These are phyloP conservation scores for Penicillium psychrosexuale DNA, from an alignment of 2,329 filamentous ascomycete genomes.

Conservation along the genomic window DNA sequence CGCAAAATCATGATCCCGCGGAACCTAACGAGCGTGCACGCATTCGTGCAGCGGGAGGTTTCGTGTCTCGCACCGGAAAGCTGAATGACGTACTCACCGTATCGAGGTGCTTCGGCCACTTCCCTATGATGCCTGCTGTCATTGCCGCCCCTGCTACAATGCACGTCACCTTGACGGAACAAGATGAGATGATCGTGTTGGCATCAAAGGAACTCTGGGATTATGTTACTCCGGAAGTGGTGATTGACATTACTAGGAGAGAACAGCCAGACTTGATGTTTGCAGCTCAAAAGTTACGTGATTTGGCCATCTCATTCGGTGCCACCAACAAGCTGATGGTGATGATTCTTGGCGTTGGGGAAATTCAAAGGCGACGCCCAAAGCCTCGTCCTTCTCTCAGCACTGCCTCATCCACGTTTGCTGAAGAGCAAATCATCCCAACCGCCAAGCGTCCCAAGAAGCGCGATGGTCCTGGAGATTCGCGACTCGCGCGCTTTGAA, in stretches of 20 bases:
- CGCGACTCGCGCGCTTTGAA: slow-evolving; percentile 79
- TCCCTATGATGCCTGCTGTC: slow-evolving; percentile 85
- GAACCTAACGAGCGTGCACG: slow-evolving; percentile 78
- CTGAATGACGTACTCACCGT: slow-evolving; percentile 89
- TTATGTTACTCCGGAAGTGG: slow-evolving; percentile 81
- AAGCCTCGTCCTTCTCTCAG: slow-evolving; percentile 79
- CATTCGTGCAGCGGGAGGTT: slow-evolving; percentile 91
- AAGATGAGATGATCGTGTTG: slow-evolving; percentile 89
- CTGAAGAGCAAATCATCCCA: slow-evolving; percentile 60
- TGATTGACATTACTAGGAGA: slow-evolving; percentile 84
- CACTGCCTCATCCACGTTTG: slow-evolving; percentile 71
- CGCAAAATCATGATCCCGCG: slow-evolving; percentile 88
- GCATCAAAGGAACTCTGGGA: slow-evolving; percentile 95
- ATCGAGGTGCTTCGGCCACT: slow-evolving; percentile 91
- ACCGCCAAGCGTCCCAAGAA: slow-evolving; percentile 63
- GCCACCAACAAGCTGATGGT: slow-evolving; percentile 96
- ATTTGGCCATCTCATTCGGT: slow-evolving; percentile 93
- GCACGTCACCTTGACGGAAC: slow-evolving; percentile 74
- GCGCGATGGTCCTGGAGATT: slow-evolving; percentile 67
- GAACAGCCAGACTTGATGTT: slow-evolving; percentile 90
- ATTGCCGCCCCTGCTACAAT: slow-evolving; percentile 84
- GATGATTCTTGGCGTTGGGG: slow-evolving; percentile 92
- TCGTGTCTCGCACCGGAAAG: slow-evolving; percentile 90
- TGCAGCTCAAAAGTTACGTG: slow-evolving; percentile 88
- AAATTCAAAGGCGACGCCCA: slow-evolving; percentile 81